Conservation (phyloP, 257 asterid genomes). For the Solanum paucissectum region DNA sequence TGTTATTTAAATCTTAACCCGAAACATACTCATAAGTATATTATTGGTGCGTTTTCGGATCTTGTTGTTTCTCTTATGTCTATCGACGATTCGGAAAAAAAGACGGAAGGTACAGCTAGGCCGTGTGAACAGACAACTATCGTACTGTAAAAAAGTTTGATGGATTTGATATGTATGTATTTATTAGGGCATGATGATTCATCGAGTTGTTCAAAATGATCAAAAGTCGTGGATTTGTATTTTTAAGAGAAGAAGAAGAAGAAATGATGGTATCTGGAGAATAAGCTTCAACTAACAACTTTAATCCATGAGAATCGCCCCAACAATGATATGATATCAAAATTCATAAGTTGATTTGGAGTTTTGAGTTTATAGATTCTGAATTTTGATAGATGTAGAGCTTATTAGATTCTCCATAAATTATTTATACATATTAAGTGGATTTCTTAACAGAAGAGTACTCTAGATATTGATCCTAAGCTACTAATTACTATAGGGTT, state of each 20-base stretch:
- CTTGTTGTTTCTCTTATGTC: constrained; percentile 41
- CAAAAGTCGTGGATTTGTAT: not conserved
- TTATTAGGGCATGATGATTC: not conserved
- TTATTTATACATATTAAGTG: not conserved
- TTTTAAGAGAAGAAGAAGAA: not conserved
- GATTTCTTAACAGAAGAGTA: not conserved
- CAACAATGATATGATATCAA: not conserved
- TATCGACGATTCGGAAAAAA: not conserved
- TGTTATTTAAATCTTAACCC: constrained; percentile 60
- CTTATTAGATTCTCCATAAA: not conserved
- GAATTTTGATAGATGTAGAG: not conserved
- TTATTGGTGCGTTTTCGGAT: constrained; percentile 63
- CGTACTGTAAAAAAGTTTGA: not conserved
- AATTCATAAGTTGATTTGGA: not conserved
- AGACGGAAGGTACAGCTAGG: not conserved
- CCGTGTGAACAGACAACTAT: not conserved
- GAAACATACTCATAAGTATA: constrained; percentile 54
- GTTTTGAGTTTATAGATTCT: not conserved
- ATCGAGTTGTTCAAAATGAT: not conserved
- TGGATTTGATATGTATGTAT: not conserved
- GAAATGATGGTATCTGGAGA: not conserved
- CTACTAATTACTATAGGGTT: no score
- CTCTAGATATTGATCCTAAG: not conserved
- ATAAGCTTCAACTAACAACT: not conserved
- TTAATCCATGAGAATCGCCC: not conserved